Conservation (phyloP, 2,329 filamentous ascomycete species). For the Diplodia sapinea region DNA sequence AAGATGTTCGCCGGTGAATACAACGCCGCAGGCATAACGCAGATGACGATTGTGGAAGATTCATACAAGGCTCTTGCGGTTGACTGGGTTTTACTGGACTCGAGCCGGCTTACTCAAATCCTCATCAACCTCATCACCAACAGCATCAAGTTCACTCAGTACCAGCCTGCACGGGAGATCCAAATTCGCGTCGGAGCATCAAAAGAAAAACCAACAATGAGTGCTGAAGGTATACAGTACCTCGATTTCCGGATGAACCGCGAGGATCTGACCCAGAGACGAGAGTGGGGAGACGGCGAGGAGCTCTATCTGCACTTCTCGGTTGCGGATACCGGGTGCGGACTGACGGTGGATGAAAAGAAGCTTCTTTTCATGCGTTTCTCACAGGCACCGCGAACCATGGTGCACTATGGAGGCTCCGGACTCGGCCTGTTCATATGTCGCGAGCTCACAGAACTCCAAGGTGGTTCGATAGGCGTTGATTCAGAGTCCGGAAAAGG, state of each 20-base stretch:
- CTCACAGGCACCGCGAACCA: constrained; percentile 60
- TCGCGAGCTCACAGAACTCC: constrained; percentile 72
- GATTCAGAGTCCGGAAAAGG: constrained; percentile 66
- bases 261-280: constrained; percentile 27
- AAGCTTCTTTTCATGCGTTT: constrained; percentile 41
- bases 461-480: constrained; percentile 75
- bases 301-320: constrained; percentile 40
- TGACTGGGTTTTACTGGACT: constrained; percentile 35
- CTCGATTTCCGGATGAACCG: constrained; percentile 23
- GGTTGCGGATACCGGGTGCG: constrained; percentile 44
- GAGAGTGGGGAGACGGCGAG: constrained; percentile 42
- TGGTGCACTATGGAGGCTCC: constrained; percentile 74
- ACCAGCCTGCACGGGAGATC: constrained; percentile 39
- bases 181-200: constrained; percentile 42
- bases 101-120: constrained; percentile 34
- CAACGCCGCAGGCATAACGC: constrained; percentile 33
- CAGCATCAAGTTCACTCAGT: constrained; percentile 43
- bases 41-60: constrained; percentile 32
- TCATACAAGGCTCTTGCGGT: constrained; percentile 32
- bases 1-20: constrained; percentile 39
- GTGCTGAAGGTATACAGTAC: constrained; percentile 28
- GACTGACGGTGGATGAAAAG: constrained; percentile 42
- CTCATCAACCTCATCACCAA: constrained; percentile 44
- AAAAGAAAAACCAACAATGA: constrained; percentile 17
- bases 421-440: constrained; percentile 77